Percentiles rank a stretch among this genome's conserved stretches.
phyloP scores from a whole-genome alignment of 2,329 filamentous ascomycete genomes.

The Elsinoe australis region DNA sequence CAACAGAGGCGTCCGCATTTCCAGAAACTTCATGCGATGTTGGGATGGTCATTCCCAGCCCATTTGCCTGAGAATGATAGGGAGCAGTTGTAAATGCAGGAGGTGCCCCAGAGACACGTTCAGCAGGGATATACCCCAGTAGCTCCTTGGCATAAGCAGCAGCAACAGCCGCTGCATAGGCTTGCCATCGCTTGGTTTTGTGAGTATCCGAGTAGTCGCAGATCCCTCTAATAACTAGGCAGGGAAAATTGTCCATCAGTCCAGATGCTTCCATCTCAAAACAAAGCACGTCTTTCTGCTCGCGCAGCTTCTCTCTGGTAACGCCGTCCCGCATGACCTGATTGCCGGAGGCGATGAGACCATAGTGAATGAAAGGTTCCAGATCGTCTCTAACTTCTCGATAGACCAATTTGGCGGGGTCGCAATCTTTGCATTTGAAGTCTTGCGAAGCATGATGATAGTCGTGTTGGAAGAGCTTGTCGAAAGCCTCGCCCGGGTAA shows the following conservation, averaged over 20 bases:
- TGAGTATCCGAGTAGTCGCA: conserved; percentile 25
- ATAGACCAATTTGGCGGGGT: background rate
- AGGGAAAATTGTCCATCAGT: conserved; percentile 20
- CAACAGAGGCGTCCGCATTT: no score
- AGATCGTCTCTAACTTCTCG: background rate
- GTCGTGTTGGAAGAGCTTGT: background rate
- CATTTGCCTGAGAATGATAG: no score
- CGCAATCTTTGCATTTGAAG: background rate
- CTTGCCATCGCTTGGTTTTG: conserved; percentile 25
- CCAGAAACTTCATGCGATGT: no score
- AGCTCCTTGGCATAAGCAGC: conserved; percentile 23
- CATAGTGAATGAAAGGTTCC: conserved; percentile 30
- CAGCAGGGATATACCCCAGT: conserved; percentile 2
- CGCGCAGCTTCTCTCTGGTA: conserved; percentile 1
- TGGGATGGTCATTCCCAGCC: no score
- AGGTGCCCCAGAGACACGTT: no score
- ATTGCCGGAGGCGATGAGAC: conserved; percentile 35
- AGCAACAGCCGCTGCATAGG: conserved; percentile 22
- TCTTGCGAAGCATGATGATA: background rate
- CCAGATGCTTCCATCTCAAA: conserved; percentile 22
- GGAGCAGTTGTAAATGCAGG: no score
- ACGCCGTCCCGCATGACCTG: conserved; percentile 17
- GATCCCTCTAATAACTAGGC: conserved; percentile 24
- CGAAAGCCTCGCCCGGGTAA: background rate
- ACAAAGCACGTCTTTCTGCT: conserved; percentile 17